A percentile compares a stretch with the other conserved stretches of the same genome.
Evolutionary conservation across 2,329 filamentous ascomycete species (phyloP).

Genomic region (Fusarium torreyae): DNA sequence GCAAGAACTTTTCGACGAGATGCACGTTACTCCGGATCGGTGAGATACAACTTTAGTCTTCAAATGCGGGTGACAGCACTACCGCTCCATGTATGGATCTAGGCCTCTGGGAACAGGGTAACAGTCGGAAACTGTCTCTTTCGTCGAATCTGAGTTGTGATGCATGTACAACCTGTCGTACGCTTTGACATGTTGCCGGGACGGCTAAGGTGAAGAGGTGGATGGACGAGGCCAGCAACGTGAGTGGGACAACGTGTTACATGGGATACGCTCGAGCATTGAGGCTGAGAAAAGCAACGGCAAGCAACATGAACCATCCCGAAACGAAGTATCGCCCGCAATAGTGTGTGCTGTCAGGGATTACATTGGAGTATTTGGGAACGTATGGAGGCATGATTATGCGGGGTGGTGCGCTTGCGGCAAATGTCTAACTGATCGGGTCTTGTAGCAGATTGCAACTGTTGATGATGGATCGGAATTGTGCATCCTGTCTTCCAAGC

Average conservation of each 20-base stretch:
- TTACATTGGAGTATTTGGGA: conserved; percentile 24
- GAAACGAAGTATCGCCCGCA: conserved; percentile 24
- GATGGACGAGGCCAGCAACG: conserved; percentile 31
- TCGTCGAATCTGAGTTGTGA: conserved; percentile 29
- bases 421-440: conserved; percentile 20
- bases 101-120: conserved; percentile 15
- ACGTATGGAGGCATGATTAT: conserved; percentile 2
- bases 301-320: conserved; percentile 28
- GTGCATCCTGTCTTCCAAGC: conserved; percentile 58
- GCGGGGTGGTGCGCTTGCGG: conserved; percentile 26
- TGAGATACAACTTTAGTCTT: conserved; percentile 25
- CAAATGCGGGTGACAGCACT: conserved; percentile 19
- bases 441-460: conserved; percentile 56
- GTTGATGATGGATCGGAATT: conserved; percentile 62
- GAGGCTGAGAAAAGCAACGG: conserved; percentile 40
- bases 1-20: conserved; percentile 29
- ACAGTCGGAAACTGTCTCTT: conserved; percentile 4
- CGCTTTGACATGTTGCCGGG: conserved; percentile 17
- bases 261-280: conserved; percentile 36
- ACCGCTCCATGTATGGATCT: conserved; percentile 8
- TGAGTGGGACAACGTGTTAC: conserved; percentile 26
- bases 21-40: conserved; percentile 29
- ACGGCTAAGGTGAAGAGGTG: conserved; percentile 9
- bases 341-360: conserved; percentile 25
- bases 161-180: conserved; percentile 27